Conservation (phyloP, 2,329 filamentous ascomycete genomes). For the Aspergillus sp. region DNA sequence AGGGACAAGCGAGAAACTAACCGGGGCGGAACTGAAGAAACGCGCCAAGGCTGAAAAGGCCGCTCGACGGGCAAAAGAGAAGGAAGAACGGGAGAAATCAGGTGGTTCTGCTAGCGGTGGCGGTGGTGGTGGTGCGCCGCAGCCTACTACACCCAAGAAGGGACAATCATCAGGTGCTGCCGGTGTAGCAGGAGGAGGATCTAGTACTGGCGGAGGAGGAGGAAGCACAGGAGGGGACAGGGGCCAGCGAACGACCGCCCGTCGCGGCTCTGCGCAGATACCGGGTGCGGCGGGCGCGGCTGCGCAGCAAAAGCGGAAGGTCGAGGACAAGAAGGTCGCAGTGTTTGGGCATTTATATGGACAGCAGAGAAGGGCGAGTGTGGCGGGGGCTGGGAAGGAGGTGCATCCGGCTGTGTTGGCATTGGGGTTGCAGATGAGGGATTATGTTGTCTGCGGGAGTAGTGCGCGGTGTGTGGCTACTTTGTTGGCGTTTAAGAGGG, state of each 20-base stretch:
- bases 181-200: constrained; percentile 9
- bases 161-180: constrained; percentile 7
- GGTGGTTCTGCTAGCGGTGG: constrained; percentile 33
- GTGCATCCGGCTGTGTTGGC: constrained; percentile 81
- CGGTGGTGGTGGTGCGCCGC: constrained; percentile 17
- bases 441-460: constrained; percentile 81
- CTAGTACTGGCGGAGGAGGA: constrained; percentile 17
- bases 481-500: constrained; percentile 79
- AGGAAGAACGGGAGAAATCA: constrained; percentile 44
- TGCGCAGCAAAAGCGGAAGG: constrained; percentile 43
- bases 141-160: constrained; percentile 24
- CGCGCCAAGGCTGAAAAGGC: constrained; percentile 86
- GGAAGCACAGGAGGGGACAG: constrained; percentile 20
- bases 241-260: constrained; percentile 14
- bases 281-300: constrained; percentile 22
- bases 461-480: constrained; percentile 82
- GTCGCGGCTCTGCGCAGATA: constrained; percentile 31
- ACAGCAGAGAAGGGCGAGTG: constrained; percentile 58
- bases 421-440: constrained; percentile 81
- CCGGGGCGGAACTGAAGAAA: constrained; percentile 71
- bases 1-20: constrained; percentile 25
- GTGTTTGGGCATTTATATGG: constrained; percentile 79
- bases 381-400: constrained; percentile 56
- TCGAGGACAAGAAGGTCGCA: constrained; percentile 60
- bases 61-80: constrained; percentile 67